Evolutionary conservation across 192 early-diverging fungal genomes (phyloP).

Genomic region (Spinellus fusiger): DNA sequence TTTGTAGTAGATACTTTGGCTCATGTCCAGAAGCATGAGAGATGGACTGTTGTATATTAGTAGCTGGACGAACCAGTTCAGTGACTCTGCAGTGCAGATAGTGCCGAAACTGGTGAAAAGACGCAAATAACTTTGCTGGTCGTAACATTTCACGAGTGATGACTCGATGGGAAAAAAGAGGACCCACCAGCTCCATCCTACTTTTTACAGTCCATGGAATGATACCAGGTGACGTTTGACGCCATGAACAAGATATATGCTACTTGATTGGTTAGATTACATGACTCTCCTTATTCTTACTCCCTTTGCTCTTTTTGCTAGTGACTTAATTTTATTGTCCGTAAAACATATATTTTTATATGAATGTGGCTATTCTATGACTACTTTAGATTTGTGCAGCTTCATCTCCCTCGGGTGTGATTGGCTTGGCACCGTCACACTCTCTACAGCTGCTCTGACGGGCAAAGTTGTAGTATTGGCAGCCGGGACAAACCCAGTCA

Average conservation of each 20-base stretch:
- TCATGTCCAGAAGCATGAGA: background rate
- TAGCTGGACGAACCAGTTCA: constrained; percentile 15
- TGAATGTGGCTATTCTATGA: background rate
- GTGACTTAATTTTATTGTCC: no score
- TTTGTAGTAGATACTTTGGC: background rate
- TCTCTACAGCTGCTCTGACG: background rate
- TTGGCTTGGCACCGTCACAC: background rate
- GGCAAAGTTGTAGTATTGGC: background rate
- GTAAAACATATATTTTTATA: no score
- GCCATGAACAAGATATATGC: background rate
- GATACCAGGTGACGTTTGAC: background rate
- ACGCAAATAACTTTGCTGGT: constrained; percentile 21
- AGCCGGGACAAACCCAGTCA: background rate
- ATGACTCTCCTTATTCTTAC: background rate
- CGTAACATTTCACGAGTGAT: constrained; percentile 3
- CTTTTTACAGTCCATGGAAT: background rate
- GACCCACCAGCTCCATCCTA: background rate
- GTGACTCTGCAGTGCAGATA: constrained; percentile 14
- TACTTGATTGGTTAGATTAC: background rate
- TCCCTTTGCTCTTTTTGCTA: no score
- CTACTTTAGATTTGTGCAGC: background rate
- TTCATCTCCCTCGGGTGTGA: background rate
- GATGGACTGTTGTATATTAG: background rate
- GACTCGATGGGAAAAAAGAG: background rate
- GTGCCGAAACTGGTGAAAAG: constrained; percentile 23